These are phyloP conservation scores for Ashbya aceris DNA, from an alignment of 1,139 yeast genomes.

Conservation along the genomic window DNA sequence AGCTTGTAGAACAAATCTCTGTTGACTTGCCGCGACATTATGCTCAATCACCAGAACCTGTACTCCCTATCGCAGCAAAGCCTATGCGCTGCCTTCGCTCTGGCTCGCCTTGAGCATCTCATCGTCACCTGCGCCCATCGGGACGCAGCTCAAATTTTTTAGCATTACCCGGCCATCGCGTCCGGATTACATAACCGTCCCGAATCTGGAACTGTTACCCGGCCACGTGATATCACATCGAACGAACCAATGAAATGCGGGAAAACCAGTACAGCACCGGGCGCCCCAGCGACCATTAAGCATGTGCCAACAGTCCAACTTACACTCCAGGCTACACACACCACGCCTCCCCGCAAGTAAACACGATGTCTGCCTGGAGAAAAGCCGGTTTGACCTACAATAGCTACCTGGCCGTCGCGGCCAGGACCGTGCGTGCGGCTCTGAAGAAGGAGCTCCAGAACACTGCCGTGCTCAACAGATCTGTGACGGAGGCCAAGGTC, in stretches of 20 bases:
- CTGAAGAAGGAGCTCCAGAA: slow-evolving; percentile 81
- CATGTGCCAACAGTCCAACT: background rate
- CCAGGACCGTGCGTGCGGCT: slow-evolving; percentile 79
- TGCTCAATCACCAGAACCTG: background rate
- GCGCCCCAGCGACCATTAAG: no score
- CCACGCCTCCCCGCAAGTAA: background rate
- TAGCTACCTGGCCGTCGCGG: slow-evolving; percentile 87
- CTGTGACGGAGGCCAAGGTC: slow-evolving; percentile 63
- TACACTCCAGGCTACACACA: slow-evolving; percentile 1
- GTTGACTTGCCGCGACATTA: slow-evolving; percentile 39
- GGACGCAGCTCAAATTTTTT: background rate
- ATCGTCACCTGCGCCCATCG: background rate
- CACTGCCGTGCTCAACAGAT: slow-evolving; percentile 61
- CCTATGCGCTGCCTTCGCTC: background rate
- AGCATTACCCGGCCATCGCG: background rate
- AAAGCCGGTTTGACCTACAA: slow-evolving; percentile 80
- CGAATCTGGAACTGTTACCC: background rate
- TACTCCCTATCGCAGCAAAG: background rate
- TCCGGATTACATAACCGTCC: background rate
- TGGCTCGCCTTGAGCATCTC: background rate
- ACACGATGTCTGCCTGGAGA: slow-evolving; percentile 63
- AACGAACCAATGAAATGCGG: slow-evolving; percentile 4
- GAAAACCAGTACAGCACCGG: no score
- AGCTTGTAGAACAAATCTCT: slow-evolving; percentile 71
- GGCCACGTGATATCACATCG: background rate